A percentile compares a stretch with the other conserved stretches of the same genome.
These are phyloP conservation scores for Papilionanthe hybrid DNA, from an alignment of 116 monocot species.

Conservation along the genomic window DNA sequence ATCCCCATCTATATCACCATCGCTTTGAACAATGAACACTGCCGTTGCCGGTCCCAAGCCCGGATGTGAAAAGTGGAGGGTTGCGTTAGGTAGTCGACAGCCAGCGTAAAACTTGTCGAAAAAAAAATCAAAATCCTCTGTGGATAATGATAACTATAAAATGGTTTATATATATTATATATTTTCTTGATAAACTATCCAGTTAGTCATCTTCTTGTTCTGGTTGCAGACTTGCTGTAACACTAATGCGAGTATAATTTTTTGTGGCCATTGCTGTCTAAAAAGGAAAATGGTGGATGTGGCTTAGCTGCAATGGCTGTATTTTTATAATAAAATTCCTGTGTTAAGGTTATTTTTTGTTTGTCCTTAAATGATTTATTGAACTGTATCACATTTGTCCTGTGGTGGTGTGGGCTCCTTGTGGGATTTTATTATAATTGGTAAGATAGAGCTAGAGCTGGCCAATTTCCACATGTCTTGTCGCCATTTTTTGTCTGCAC, in stretches of 20 bases:
- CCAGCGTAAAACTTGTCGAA: too few species aligned
- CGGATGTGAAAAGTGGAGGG: too few species aligned
- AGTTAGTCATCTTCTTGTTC: not conserved
- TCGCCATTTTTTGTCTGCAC: not conserved
- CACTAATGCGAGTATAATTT: not conserved
- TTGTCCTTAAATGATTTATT: not conserved
- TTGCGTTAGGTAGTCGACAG: too few species aligned
- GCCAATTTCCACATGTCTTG: conserved; percentile 6
- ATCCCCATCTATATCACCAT: too few species aligned
- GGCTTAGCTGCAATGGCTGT: not conserved
- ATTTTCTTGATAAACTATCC: not conserved
- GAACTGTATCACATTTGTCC: not conserved
- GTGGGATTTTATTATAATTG: not conserved
- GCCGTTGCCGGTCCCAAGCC: too few species aligned
- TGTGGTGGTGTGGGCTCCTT: not conserved
- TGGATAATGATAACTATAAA: not conserved
- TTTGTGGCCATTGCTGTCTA: not conserved
- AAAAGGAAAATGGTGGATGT: conserved; percentile 10
- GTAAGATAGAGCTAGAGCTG: not conserved
- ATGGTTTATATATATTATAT: not conserved
- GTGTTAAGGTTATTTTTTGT: conserved; percentile 4
- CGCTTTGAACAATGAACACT: too few species aligned
- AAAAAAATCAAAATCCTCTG: not conserved
- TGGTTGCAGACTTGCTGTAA: not conserved
- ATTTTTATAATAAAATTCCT: not conserved